Evolutionary conservation across 768 basidiomycete species (phyloP).

Genomic region (Rhodotorula kratochvilovae): DNA sequence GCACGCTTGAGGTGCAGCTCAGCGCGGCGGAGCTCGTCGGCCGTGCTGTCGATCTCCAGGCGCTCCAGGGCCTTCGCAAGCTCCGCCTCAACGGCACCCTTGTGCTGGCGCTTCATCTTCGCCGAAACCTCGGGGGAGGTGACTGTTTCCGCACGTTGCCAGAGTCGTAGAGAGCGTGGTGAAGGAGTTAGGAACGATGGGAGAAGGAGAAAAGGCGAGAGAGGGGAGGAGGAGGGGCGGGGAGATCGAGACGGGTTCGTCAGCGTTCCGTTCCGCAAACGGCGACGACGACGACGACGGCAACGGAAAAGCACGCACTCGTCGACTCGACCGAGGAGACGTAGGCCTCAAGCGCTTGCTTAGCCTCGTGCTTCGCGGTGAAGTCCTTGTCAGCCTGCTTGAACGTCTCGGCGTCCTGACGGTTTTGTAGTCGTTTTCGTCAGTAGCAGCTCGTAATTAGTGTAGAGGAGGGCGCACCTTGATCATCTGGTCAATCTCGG

Average conservation of each 20-base stretch:
- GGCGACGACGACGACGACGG: constrained; percentile 92
- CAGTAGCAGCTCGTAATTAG: neutral
- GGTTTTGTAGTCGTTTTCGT: neutral
- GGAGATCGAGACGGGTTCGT: neutral
- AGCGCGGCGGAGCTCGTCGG: constrained; percentile 92
- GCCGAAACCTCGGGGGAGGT: neutral
- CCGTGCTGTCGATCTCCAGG: constrained; percentile 93
- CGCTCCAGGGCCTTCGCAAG: constrained; percentile 97
- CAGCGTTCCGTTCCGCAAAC: too few species aligned
- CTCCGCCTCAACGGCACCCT: constrained; percentile 89
- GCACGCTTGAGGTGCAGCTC: constrained; percentile 93
- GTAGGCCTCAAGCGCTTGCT: constrained; percentile 95
- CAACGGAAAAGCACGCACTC: constrained; percentile 43
- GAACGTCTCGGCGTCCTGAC: constrained; percentile 84
- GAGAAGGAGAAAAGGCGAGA: neutral
- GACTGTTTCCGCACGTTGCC: neutral
- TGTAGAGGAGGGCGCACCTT: constrained; percentile 49
- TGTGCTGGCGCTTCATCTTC: constrained; percentile 66
- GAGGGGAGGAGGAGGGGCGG: neutral
- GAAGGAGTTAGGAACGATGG: neutral
- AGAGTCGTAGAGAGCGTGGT: neutral
- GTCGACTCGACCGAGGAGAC: constrained; percentile 94
- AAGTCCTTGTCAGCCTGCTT: constrained; percentile 91
- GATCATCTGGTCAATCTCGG: constrained; percentile 99
- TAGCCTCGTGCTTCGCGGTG: constrained; percentile 94